Evolutionary conservation across 2,329 filamentous ascomycete genomes (phyloP).

Genomic region (Ophiocordyceps sinensis): DNA sequence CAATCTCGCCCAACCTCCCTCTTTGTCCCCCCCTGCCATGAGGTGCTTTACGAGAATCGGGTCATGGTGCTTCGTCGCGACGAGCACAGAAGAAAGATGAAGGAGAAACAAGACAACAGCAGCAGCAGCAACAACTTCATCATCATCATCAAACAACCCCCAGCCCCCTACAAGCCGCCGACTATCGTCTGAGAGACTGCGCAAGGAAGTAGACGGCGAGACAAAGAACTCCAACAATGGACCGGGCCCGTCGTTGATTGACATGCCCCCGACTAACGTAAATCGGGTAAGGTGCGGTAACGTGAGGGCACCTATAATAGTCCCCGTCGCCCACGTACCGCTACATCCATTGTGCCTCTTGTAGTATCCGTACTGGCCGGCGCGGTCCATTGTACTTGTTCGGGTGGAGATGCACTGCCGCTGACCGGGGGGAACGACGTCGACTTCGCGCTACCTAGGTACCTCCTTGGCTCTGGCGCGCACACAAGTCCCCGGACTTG

Average conservation of each 20-base stretch:
- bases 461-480: too few relatives aligned
- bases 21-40: not conserved
- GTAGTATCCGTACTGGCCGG: too few relatives aligned
- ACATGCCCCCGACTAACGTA: not conserved
- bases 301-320: not conserved
- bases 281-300: not conserved
- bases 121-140: too few relatives aligned
- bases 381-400: too few relatives aligned
- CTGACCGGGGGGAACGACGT: too few relatives aligned
- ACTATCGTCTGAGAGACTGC: not conserved
- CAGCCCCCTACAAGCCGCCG: not conserved
- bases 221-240: not conserved
- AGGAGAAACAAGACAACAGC: not conserved
- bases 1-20: not conserved
- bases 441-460: too few relatives aligned
- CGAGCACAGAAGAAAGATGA: not conserved
- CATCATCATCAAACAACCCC: not conserved
- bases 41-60: too few relatives aligned
- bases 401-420: too few relatives aligned
- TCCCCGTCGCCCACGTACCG: not conserved
- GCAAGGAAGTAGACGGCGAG: not conserved
- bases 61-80: not conserved
- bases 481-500: too few relatives aligned
- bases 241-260: not conserved
- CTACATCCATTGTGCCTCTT: not conserved